phyloP scores from a whole-genome alignment of 371 early-diverging fungal genomes.

The Lichtheimia ramosa region DNA sequence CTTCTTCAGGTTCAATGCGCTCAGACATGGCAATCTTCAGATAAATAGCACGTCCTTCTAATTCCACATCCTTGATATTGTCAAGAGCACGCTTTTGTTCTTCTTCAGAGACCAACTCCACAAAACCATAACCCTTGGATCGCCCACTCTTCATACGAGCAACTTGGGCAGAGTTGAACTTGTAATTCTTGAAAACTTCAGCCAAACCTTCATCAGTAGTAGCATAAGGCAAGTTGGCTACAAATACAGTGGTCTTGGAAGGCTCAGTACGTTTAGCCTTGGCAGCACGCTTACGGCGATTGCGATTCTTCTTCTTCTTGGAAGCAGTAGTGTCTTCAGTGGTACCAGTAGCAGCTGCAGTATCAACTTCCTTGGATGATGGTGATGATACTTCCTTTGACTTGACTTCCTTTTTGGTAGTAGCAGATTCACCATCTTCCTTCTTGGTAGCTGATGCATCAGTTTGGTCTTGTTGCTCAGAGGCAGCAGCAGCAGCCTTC shows the following conservation, averaged over 20 bases:
- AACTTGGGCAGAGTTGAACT: slow-evolving; percentile 77
- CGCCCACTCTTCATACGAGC: slow-evolving; percentile 63
- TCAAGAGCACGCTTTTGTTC: slow-evolving; percentile 82
- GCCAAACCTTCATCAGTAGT: slow-evolving; percentile 76
- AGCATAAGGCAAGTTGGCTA: slow-evolving; percentile 91
- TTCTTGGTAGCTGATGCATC: background rate
- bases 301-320: background rate
- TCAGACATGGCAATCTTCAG: slow-evolving; percentile 75
- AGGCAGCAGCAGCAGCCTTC: background rate
- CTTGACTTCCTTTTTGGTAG: background rate
- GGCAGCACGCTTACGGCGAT: background rate
- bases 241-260: slow-evolving; percentile 84
- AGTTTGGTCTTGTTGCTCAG: slow-evolving; percentile 1
- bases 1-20: background rate
- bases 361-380: too few species aligned
- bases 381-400: too few species aligned
- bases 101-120: slow-evolving; percentile 73
- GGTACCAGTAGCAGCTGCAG: too few species aligned
- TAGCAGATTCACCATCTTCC: background rate
- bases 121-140: slow-evolving; percentile 93
- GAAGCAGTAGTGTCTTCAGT: background rate
- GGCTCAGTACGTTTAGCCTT: slow-evolving; percentile 25
- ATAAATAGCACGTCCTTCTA: slow-evolving; percentile 72
- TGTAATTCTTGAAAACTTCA: slow-evolving; percentile 76
- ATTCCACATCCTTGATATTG: slow-evolving; percentile 55